phyloP scores from a whole-genome alignment of 2,329 filamentous ascomycete genomes.

The Sclerotinia trifoliorum region DNA sequence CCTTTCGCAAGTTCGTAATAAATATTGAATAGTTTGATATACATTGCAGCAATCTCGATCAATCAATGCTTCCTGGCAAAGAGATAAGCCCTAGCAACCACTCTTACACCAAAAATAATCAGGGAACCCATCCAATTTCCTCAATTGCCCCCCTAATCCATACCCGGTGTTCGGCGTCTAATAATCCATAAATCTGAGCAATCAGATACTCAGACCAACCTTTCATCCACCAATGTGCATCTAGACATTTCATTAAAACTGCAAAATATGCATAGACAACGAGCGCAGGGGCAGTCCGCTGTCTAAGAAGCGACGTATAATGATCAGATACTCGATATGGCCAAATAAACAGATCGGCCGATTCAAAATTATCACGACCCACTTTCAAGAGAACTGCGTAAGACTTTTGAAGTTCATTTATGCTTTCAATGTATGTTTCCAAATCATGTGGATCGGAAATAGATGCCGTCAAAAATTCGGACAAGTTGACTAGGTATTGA shows the following conservation, averaged over 20 bases:
- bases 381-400: constrained; percentile 34
- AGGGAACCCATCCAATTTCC: constrained; percentile 37
- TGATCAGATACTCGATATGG: constrained; percentile 42
- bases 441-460: constrained; percentile 30
- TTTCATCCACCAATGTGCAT: constrained; percentile 43
- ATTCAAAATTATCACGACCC: constrained; percentile 36
- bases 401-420: constrained; percentile 41
- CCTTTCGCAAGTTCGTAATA: not conserved
- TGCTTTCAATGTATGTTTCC: constrained; percentile 38
- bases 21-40: not conserved
- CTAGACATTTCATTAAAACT: constrained; percentile 40
- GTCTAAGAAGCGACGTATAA: constrained; percentile 42
- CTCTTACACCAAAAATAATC: not conserved
- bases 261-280: constrained; percentile 43
- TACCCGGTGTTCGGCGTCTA: constrained; percentile 43
- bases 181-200: constrained; percentile 37
- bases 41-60: not conserved
- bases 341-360: constrained; percentile 45
- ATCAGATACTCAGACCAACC: constrained; percentile 43
- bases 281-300: constrained; percentile 40
- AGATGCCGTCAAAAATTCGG: constrained; percentile 27
- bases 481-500: constrained; percentile 25
- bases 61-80: too few relatives aligned
- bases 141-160: constrained; percentile 43
- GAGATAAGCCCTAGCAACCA: not conserved